These are phyloP conservation scores for Pseudogymnoascus sp. DNA, from an alignment of 2,329 filamentous ascomycete genomes.

Conservation along the genomic window DNA sequence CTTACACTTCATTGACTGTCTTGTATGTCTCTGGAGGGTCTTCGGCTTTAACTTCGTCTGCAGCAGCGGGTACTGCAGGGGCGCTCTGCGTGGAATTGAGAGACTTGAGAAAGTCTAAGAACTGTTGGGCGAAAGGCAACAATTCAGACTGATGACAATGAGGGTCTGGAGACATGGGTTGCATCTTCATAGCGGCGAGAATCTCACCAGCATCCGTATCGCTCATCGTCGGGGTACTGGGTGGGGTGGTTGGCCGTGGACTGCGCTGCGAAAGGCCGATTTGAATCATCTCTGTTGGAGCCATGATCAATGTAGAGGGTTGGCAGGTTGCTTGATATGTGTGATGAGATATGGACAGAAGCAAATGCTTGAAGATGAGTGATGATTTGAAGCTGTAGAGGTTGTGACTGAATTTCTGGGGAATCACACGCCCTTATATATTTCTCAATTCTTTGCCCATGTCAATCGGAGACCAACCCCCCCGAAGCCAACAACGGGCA, in stretches of 20 bases:
- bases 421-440: constrained; percentile 9
- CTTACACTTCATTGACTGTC: constrained; percentile 17
- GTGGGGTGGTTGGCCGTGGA: background rate
- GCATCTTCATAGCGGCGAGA: background rate
- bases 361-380: constrained; percentile 5
- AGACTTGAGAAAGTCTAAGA: constrained; percentile 13
- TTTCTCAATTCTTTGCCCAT: background rate
- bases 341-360: constrained; percentile 5
- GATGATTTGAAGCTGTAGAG: constrained; percentile 9
- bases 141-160: background rate
- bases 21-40: background rate
- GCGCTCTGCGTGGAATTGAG: constrained; percentile 11
- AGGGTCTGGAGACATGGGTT: background rate
- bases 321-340: constrained; percentile 4
- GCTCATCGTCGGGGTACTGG: constrained; percentile 11
- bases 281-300: constrained; percentile 16
- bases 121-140: constrained; percentile 8
- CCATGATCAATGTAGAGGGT: constrained; percentile 12
- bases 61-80: constrained; percentile 5
- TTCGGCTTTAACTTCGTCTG: background rate
- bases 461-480: background rate
- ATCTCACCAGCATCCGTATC: background rate
- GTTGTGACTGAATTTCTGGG: constrained; percentile 3
- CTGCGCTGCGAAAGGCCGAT: background rate
- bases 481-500: background rate